Base-by-base conservation (phyloP, 768 basidiomycete species). In the Lactarius deliciosus region DNA sequence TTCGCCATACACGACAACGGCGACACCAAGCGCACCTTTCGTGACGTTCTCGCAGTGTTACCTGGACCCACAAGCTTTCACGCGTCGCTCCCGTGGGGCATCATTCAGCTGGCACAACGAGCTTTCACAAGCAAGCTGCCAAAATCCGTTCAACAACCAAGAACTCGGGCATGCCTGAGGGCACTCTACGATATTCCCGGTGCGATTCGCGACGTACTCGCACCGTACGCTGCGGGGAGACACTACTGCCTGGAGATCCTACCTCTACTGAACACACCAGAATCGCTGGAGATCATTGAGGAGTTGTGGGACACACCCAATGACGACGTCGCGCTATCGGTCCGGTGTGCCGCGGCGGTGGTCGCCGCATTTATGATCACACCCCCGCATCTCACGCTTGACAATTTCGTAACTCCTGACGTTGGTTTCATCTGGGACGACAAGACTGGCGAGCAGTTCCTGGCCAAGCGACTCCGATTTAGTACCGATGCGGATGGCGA, bases 21-120 rank as follows among this genome's bases (percentile, higher is more conserved):
- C 25, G 25, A 28, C 25, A 28, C 25, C 25, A 28, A 28, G 25
- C 25, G 25, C 25, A 28, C 25, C 43, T 20, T 45, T n/a, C 43
- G 43, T 20, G 20, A 10, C 20, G 40, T 47, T n/a, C 63, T 64
- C 18, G 55, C 43, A 18, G 55, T n/a, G 2, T 32, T 57, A 38
- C 63, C 41, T n/a, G 63, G 56, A 34, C 56, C 56, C 15, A 57
- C 30, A 8, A 11, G n/a, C 4, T 57, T 36, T 36, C 43, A 47
- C 22, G 10, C 15, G 4, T 53, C 43, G 32, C 56, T 57, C 36
- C 18, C 55, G 3, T 64, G 30, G 55, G 25, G 56, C 32, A 45
- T 57, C 34, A 32, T 57, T 4, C 32, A 47, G 4, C 56, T 64
- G 7, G 56, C 56, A 7, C 55, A 13, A 22, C 63, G 32, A 13